Evolutionary conservation across 192 early-diverging fungal species (phyloP), one percentile per base, ranked within the genome.

Genomic region (Pilaira anomala): DNA sequence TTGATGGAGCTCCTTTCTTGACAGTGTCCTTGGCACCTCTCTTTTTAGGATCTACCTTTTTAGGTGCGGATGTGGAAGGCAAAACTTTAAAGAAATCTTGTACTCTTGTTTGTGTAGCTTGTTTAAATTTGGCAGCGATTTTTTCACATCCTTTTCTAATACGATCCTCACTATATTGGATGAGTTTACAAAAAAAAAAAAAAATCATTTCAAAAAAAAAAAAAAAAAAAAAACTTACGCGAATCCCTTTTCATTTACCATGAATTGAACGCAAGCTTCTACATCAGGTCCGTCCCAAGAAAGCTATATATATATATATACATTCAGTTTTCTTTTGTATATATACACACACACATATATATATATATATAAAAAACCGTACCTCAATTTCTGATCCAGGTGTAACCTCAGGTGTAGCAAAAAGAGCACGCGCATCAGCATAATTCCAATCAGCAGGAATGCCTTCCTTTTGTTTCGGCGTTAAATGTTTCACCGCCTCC

Each of bases 171-270:
- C 80, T 82, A 53, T n/a, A 60, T 30, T 11, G 39, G 4, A 16
- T 68, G 44, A 48, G 30, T 18, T 25, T 58, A 36, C 26, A 2
- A 33, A 11, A 62, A 19, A 24, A 58, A 57, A 40, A 7, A 63
- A 39, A 51, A 7, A 2, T 7, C 33, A 24, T 3, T 36, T 41
- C 33, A 52, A 51, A n/a, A 2, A 33, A 11, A 62, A 19, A 24
- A 58, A 57, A 40, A 7, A 63, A 39, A 51, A 7, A 2, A 52
- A 51, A 18, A 63, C 68, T 65, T 66, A 90, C 88, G 76, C 92
- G 79, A 99, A 99, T 60, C 90, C 91, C 79, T 97, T 99, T 67
- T 99, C 94, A n/a, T 84, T 72, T 13, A 95, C 93, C 60, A 99
- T 77, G 65, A 90, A 98, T 25, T 90, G 78, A 8, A 97, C 89